These are phyloP conservation scores for Penicillium lividum DNA, from an alignment of 495 filamentous ascomycete species.

Conservation along the genomic window DNA sequence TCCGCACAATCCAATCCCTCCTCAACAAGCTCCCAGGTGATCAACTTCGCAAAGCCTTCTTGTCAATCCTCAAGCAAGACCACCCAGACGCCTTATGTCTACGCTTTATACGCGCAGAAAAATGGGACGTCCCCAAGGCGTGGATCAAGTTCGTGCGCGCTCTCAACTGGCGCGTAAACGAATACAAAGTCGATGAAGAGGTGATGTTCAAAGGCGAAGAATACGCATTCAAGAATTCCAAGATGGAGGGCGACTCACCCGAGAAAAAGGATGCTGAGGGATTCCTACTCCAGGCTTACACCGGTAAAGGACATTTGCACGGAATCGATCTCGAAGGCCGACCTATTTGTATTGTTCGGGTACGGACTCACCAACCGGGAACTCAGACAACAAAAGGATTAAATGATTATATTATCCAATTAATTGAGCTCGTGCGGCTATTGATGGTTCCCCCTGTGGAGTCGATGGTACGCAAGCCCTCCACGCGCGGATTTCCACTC, in stretches of 20 bases:
- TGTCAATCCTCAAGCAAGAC: slow-evolving; percentile 88
- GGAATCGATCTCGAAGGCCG: slow-evolving; percentile 77
- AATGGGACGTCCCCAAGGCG: slow-evolving; percentile 90
- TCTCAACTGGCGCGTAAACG: slow-evolving; percentile 79
- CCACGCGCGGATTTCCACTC: background rate
- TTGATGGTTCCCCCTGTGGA: slow-evolving; percentile 75
- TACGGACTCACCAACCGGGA: slow-evolving; percentile 70
- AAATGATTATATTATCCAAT: slow-evolving; percentile 83
- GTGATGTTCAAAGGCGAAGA: slow-evolving; percentile 76
- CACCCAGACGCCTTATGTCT: slow-evolving; percentile 84
- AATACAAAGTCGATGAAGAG: slow-evolving; percentile 78
- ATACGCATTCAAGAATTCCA: slow-evolving; percentile 57
- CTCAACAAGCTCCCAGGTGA: slow-evolving; percentile 58
- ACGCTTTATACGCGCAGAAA: slow-evolving; percentile 86
- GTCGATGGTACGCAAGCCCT: slow-evolving; percentile 61
- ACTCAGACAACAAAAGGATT: slow-evolving; percentile 77
- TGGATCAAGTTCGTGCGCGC: slow-evolving; percentile 85
- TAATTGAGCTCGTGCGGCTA: slow-evolving; percentile 83
- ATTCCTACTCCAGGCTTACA: slow-evolving; percentile 75
- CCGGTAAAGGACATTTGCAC: slow-evolving; percentile 91
- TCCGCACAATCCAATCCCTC: slow-evolving; percentile 26
- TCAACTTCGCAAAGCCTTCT: slow-evolving; percentile 70
- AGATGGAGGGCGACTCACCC: slow-evolving; percentile 46
- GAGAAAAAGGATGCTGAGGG: slow-evolving; percentile 67
- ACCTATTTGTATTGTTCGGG: slow-evolving; percentile 79